Conservation (phyloP, 345 rosid genomes). For the Eucalyptus paniculata region DNA sequence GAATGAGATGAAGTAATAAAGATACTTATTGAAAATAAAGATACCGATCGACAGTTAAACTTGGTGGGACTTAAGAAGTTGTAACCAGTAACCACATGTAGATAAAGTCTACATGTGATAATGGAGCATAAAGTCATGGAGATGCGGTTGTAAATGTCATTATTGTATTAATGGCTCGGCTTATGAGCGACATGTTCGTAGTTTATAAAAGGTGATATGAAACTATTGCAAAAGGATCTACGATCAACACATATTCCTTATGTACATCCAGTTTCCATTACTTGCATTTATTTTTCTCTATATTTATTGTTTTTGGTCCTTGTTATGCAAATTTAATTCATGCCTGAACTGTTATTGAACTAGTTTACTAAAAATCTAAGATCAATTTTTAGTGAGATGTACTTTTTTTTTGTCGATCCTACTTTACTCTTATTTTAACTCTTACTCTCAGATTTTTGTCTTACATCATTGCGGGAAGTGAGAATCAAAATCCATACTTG, state of each 20-base stretch:
- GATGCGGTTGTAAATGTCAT: background rate
- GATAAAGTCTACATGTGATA: background rate
- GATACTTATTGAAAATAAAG: background rate
- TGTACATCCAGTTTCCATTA: background rate
- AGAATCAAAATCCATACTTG: too few species aligned
- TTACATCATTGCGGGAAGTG: too few species aligned
- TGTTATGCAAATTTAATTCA: background rate
- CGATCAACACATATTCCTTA: background rate
- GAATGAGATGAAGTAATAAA: background rate
- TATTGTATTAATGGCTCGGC: background rate
- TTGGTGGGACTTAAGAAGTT: background rate
- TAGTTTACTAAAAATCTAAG: background rate
- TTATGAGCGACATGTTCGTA: background rate
- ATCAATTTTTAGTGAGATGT: background rate
- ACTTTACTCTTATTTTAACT: too few species aligned
- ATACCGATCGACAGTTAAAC: background rate
- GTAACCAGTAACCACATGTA: background rate
- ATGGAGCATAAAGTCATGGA: background rate
- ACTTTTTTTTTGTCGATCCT: too few species aligned
- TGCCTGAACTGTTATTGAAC: background rate
- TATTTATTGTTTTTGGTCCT: background rate
- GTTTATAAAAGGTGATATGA: background rate
- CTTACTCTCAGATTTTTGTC: too few species aligned
- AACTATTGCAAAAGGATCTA: background rate
- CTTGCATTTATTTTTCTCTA: background rate